Evolutionary conservation across 1,139 yeast genomes (phyloP), one percentile per base, ranked within the genome.

Genomic region (Eremothecium cymbalariae): DNA sequence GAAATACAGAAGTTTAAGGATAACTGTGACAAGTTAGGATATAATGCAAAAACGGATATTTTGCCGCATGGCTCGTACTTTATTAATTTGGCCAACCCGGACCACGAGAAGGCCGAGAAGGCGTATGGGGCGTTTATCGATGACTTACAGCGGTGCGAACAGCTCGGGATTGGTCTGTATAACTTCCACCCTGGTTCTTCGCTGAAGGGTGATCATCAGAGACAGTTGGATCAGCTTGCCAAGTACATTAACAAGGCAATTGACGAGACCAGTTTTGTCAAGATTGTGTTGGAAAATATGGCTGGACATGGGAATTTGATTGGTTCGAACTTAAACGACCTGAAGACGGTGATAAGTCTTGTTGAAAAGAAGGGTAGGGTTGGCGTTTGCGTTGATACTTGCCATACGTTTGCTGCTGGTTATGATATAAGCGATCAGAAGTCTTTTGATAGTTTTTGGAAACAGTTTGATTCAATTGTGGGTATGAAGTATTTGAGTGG

Each of bases 101-200:
- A 85, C 47, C 60, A 62, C 2, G 94, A 75, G 43, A 88, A 85
- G 55, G 83, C 78, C 40, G 68, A 66, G 25, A 84, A 83, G 50
- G 81, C 95, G 2, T 76, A 71, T 49, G 77, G 66, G 1, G 79
- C 90, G n/a, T 80, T 90, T 44, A 43, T 88, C 8, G 98, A 90
- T 54, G 99, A 90, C 51, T 64, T 90, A 54, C 65, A 70, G 43
- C 64, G 98, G 45, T 90, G 98, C 59, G 98, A 90, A 53, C 72
- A 69, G 48, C 63, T 90, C 36, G 80, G 81, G 22, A 79, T 90
- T 43, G 95, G 95, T 0, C 64, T 80, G 18, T 90, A 90, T 60
- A 90, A 90, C 56, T 76, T 93, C 58, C 98, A 90, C 52, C 98
- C 99, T 0, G 98, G 99, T 0, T 84, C 96, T 1, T 74, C 86